Percentiles rank a stretch among this genome's conserved stretches.
phyloP scores from a whole-genome alignment of 305 asterid genomes.

The Plantago coronopus region DNA sequence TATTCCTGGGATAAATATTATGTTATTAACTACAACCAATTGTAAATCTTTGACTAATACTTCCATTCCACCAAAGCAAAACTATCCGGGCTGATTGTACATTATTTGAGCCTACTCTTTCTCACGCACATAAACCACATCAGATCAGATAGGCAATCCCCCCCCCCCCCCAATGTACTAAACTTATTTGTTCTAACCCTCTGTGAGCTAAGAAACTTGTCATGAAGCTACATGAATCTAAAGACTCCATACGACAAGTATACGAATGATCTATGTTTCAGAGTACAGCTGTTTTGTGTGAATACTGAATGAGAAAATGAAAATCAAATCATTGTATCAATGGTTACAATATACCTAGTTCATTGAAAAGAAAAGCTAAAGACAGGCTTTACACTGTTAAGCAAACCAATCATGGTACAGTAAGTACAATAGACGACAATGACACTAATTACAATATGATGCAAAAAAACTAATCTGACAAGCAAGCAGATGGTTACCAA shows the following conservation, averaged over 20 bases:
- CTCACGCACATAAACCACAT: too few species aligned
- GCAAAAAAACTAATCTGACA: background rate
- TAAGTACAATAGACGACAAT: background rate
- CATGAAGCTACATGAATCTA: background rate
- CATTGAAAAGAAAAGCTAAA: background rate
- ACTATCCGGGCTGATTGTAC: too few species aligned
- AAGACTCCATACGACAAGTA: background rate
- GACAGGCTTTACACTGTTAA: background rate
- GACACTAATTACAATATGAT: background rate
- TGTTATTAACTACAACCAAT: too few species aligned
- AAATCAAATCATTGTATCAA: background rate
- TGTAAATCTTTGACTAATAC: too few species aligned
- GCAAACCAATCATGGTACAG: background rate
- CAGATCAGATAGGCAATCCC: too few species aligned
- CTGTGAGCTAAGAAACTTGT: background rate
- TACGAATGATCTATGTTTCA: background rate
- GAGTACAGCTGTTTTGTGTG: background rate
- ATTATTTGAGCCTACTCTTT: too few species aligned
- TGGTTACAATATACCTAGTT: background rate
- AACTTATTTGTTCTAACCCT: background rate
- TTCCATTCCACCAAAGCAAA: too few species aligned
- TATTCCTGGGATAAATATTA: too few species aligned
- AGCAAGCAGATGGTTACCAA: constrained; percentile 22
- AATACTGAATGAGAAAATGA: background rate
- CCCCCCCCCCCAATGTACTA: too few species aligned